Evolutionary conservation across 768 basidiomycete genomes (phyloP), one percentile per base, ranked within the genome.

Genomic region (Crepidotus variabilis): DNA sequence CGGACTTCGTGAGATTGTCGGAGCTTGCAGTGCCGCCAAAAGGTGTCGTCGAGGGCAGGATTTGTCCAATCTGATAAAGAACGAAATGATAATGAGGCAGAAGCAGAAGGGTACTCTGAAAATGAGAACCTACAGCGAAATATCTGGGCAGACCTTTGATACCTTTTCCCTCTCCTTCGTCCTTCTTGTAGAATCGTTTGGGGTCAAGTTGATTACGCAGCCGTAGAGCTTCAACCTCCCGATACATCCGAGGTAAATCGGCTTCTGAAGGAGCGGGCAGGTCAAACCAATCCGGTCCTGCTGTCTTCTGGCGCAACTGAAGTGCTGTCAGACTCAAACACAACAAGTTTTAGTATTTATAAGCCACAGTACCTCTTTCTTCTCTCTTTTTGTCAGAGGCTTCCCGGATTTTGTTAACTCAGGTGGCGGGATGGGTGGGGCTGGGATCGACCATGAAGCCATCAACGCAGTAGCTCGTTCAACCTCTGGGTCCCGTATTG

Each of bases 181-280:
- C 90, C 69, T 91, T 94, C 59, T 85, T 77, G 72, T 94, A 92
- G 73, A 95, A 95, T 20, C 91, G 82, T 68, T 96, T 97, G 16
- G 93, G 93, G 64, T 97, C 94, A 18, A 97, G 80, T 56, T 92
- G 88, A 66, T 93, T 93, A 50, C 88, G 83, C 48, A 97, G 74
- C 28, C 92, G 87, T 55, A 95, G 75, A 0, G 94, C 88, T 67
- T 95, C 90, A 10, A 93, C 87, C 73, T 97, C 93, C 51, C 89
- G 87, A 63, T 93, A 73, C 39, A 94, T 71, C 35, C 84, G 80
- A 34, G 92, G 90, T 14, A 92, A 75, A 58, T 94, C 91, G 11
- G 88, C 84, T 62, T 90, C 88, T 13, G 82, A 70, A 20, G 93
- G 92, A 16, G 89, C 87, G 18, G 93, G 91, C 54, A 95, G 78